Evolutionary conservation across 805 yeast genomes (phyloP).

Genomic region (Grigorovia yakushimaensis): DNA sequence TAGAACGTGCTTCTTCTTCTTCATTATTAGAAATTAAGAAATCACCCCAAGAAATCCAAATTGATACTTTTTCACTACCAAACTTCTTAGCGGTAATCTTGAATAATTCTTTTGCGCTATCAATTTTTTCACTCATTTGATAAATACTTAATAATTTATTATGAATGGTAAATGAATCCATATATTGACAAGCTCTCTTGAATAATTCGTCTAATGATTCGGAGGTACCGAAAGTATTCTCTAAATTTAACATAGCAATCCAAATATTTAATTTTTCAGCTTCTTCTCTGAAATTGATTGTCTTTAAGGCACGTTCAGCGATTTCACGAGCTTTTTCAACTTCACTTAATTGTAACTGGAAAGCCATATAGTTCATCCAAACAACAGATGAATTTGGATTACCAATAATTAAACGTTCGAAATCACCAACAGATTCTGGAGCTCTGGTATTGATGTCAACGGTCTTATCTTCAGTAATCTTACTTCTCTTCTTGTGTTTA

Average conservation of each 20-base stretch:
- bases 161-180: slow-evolving; percentile 81
- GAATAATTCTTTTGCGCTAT: slow-evolving; percentile 61
- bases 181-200: slow-evolving; percentile 77
- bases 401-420: slow-evolving; percentile 84
- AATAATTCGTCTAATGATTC: slow-evolving; percentile 74
- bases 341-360: slow-evolving; percentile 91
- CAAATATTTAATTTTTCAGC: slow-evolving; percentile 88
- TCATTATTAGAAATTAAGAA: slow-evolving; percentile 53
- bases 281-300: slow-evolving; percentile 85
- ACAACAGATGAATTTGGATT: slow-evolving; percentile 86
- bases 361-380: slow-evolving; percentile 98
- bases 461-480: slow-evolving; percentile 64
- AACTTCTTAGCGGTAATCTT: slow-evolving; percentile 67
- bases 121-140: slow-evolving; percentile 59
- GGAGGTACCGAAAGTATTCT: slow-evolving; percentile 81
- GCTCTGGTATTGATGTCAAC: slow-evolving; percentile 73
- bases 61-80: slow-evolving; percentile 52
- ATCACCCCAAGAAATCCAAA: slow-evolving; percentile 79
- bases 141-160: slow-evolving; percentile 70
- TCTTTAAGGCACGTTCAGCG: slow-evolving; percentile 84
- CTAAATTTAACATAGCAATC: slow-evolving; percentile 92
- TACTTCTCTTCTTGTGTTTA: slow-evolving; percentile 39
- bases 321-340: slow-evolving; percentile 89
- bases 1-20: slow-evolving; percentile 53
- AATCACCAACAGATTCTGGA: slow-evolving; percentile 87